Evolutionary conservation across 2,329 filamentous ascomycete species (phyloP), one percentile per base, ranked within the genome.

Genomic region (Xylaria sp.): DNA sequence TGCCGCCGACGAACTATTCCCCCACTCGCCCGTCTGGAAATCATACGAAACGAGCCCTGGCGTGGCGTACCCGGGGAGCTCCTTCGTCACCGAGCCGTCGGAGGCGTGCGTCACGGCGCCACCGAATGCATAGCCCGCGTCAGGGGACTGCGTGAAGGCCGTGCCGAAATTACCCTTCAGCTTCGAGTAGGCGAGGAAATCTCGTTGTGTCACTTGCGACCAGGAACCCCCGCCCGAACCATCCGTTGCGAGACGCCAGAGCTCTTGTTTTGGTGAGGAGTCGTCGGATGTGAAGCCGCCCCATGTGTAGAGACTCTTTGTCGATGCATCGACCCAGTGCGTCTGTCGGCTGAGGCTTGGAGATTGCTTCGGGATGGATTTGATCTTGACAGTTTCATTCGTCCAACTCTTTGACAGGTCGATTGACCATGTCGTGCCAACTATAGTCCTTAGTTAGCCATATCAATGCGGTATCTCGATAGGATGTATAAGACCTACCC

Each of bases 381-480:
- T 67, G 52, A 75, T 63, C 19, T 65, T 54, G 11, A 74, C 70
- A 11, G 68, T 71, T 1, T 69, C 58, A 59, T 72, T 72, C n/a
- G 69, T 73, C 74, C 75, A 75, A 35, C 69, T 70, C 44, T 69
- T 55, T 7, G 67, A 69, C 18, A 76, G 54, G 51, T 64, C 62
- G 18, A 76, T 66, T 7, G 74, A 74, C 44, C 75, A 66, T 0
- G 74, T 76, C 0, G 66, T 63, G 58, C 70, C 71, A 1, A 73
- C 72, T 73, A 59, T 37, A 56, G 51, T 18, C 18, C n/a, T 6
- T 6, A 37, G 55, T 66, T 55, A 64, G 59, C 46, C 16, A 39
- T 47, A 16, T 6, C 10, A 10, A 19, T 30, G 23, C 4, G 23
- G 23, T 5, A 1, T 30, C 23, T 30, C 2, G 9, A 35, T 51